Conservation (phyloP, 345 rosid species). For the Populus pruinosa region DNA sequence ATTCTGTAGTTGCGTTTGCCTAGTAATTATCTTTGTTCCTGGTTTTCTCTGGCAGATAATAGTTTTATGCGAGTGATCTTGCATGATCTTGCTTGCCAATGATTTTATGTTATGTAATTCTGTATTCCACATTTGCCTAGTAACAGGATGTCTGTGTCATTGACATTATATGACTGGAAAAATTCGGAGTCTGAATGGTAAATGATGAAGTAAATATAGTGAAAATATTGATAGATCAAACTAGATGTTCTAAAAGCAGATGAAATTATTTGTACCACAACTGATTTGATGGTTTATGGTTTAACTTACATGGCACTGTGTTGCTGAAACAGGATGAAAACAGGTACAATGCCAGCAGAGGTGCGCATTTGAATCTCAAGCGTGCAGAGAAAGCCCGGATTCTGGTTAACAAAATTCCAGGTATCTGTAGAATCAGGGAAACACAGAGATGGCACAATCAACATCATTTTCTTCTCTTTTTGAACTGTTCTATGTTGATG, state of each 20-base stretch:
- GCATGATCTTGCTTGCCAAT: neutral
- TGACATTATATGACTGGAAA: neutral
- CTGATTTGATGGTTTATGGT: neutral
- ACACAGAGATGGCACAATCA: neutral
- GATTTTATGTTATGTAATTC: neutral
- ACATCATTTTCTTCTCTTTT: neutral
- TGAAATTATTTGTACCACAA: neutral
- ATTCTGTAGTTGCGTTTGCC: neutral
- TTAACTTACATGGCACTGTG: neutral
- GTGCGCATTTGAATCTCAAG: conserved; percentile 97
- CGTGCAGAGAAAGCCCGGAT: conserved; percentile 94
- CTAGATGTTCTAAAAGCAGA: neutral
- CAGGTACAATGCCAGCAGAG: conserved; percentile 94
- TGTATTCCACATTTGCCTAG: neutral
- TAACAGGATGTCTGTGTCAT: neutral
- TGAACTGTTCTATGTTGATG: neutral
- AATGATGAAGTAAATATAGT: neutral
- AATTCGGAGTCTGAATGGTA: neutral
- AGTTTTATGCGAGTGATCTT: neutral
- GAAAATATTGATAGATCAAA: neutral
- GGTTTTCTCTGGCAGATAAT: neutral
- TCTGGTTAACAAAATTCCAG: conserved; percentile 94
- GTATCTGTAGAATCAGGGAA: conserved; percentile 35
- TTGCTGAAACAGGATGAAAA: conserved; percentile 78
- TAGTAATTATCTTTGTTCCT: neutral